Base-by-base conservation (phyloP, 2,329 filamentous ascomycete species). In the Tothia fuscella region DNA sequence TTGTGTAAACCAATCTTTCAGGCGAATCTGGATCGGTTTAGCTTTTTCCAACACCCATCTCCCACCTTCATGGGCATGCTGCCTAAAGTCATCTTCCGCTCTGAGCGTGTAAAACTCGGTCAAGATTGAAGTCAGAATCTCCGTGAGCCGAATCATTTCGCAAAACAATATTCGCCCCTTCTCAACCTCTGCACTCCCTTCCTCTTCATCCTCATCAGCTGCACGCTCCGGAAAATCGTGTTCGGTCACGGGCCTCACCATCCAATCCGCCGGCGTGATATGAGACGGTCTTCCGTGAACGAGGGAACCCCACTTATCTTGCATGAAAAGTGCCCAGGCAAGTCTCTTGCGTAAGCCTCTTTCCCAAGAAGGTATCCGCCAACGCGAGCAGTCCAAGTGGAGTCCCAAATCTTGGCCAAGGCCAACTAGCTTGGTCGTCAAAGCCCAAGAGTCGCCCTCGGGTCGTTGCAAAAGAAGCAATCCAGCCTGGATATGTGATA, bases 291-390 rank as follows among this genome's bases (percentile, higher is more conserved):
- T 63, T 6, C 75, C 74, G 48, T 74, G 70, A 21, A 73, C 67
- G 28, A 76, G 61, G 2, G 71, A 66, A 2, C 70, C 68, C 74
- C 71, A 78, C 50, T 72, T 76, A 47, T 81, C 77, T 51, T 80
- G 76, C 65, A 78, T 75, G 47, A 71, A 80, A 0, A 79, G 56
- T 2, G 70, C 76, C 77, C 78, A 82, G 0, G 72, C 75, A 0
- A 81, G 58, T 12, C 78, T 62, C 50, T 74, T 72, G 12, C 78
- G 63, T 14, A 80, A 59, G 0, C 75, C 72, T 41, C 73, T 68
- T 50, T 81, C 78, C 75, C 76, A 80, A 0, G 61, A 57, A 2
- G 76, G 76, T 31, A 81, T 71, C 9, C 70, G 67, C 78, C 78
- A 82, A 16, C 63, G 56, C 0, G 71, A 69, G 47, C 74, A 77